phyloP scores from a whole-genome alignment of 23 red algal species.

The Cyanidioschyzon merolae region DNA sequence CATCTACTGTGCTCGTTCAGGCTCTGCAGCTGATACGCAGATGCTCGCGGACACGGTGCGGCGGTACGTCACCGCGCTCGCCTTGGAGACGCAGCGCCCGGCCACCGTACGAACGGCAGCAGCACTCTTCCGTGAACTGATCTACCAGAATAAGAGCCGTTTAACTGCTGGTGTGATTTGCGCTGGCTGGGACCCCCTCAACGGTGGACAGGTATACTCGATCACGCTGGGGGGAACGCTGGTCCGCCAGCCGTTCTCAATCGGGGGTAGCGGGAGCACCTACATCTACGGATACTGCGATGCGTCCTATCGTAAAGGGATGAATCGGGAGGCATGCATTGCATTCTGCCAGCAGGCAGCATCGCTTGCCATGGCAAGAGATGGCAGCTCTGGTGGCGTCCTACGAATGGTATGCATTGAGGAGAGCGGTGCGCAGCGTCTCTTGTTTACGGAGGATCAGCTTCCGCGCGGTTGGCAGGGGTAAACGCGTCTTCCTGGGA shows the following conservation, averaged over 20 bases:
- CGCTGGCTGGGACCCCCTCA: constrained; percentile 62
- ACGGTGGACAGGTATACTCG: constrained; percentile 78
- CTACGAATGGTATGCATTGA: constrained; percentile 87
- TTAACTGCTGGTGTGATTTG: constrained; percentile 95
- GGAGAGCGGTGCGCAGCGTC: constrained; percentile 39
- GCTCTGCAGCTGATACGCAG: constrained; percentile 98
- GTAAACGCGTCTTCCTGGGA: not conserved
- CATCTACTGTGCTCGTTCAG: constrained; percentile 93
- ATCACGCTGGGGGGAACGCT: constrained; percentile 84
- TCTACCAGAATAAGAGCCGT: constrained; percentile 81
- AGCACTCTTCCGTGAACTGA: constrained; percentile 63
- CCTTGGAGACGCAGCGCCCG: constrained; percentile 56
- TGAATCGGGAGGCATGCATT: constrained; percentile 64
- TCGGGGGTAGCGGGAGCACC: constrained; percentile 78
- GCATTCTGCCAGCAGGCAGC: constrained; percentile 64
- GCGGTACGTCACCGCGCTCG: constrained; percentile 10
- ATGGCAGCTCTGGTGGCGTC: constrained; percentile 91
- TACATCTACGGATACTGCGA: constrained; percentile 99
- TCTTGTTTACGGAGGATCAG: constrained; percentile 56
- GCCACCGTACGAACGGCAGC: constrained; percentile 57
- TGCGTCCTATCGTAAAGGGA: constrained; percentile 58
- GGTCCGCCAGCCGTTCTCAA: constrained; percentile 84
- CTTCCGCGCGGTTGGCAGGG: constrained; percentile 51
- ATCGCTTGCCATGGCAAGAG: constrained; percentile 84
- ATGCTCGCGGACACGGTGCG: constrained; percentile 88